A percentile compares a stretch with the other conserved stretches of the same genome.
These are phyloP conservation scores for Daucus carota DNA, from an alignment of 129 eudicot species.

Conservation along the genomic window DH1_v3.0 NC_030383.2:63610001-63610500, in stretches of 20 bases:
- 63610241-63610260: background rate
- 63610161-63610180: background rate
- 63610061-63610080: constrained; percentile 47
- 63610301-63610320: too few relatives aligned
- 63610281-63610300: too few relatives aligned
- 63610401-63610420: too few relatives aligned
- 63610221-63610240: background rate
- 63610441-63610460: too few relatives aligned
- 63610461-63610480: too few relatives aligned
- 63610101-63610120: background rate
- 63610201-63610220: background rate
- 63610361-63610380: too few relatives aligned
- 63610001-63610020: constrained; percentile 54
- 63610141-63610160: background rate
- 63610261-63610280: too few relatives aligned
- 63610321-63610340: too few relatives aligned
- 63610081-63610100: background rate
- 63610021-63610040: constrained; percentile 62
- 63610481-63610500: too few relatives aligned
- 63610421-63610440: too few relatives aligned
- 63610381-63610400: too few relatives aligned
- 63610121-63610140: background rate
- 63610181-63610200: background rate
- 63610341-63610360: too few relatives aligned
- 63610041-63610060: constrained; percentile 44